phyloP scores from a whole-genome alignment of 345 rosid species.

The Acer yangbiense region DNA sequence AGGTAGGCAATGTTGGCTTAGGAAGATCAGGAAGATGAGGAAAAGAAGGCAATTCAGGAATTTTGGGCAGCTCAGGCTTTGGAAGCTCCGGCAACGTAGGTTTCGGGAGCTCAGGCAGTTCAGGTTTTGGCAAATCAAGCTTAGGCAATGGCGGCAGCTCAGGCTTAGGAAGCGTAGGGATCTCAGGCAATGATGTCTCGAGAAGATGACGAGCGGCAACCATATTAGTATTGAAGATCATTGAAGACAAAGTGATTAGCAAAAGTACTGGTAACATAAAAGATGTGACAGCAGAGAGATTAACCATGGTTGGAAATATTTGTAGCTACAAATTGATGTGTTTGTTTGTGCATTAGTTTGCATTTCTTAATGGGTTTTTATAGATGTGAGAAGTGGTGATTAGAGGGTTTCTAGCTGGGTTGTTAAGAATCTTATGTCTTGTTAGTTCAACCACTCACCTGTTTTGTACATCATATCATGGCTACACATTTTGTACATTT shows the following conservation, averaged over 20 bases:
- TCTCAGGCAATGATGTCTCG: slow-evolving; percentile 18
- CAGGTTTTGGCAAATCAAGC: background rate
- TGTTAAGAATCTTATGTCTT: background rate
- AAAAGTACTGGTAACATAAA: slow-evolving; percentile 1
- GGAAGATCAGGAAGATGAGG: slow-evolving; percentile 15
- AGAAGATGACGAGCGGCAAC: slow-evolving; percentile 18
- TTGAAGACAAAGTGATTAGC: background rate
- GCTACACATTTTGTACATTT: background rate
- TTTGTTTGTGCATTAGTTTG: background rate
- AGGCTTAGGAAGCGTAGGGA: slow-evolving; percentile 2
- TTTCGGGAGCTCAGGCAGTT: slow-evolving; percentile 2
- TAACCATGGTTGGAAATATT: slow-evolving; percentile 6
- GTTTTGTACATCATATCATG: too few relatives aligned
- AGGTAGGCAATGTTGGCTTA: slow-evolving; percentile 4
- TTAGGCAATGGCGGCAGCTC: background rate
- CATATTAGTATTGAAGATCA: background rate
- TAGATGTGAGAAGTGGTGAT: slow-evolving; percentile 16
- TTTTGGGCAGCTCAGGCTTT: slow-evolving; percentile 1
- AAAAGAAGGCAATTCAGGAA: background rate
- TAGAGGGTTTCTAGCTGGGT: background rate
- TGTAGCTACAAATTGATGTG: too few relatives aligned
- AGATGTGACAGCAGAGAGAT: background rate
- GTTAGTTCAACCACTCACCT: slow-evolving; percentile 19
- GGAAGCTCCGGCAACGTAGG: slow-evolving; percentile 3
- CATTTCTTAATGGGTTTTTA: slow-evolving; percentile 1